These are phyloP conservation scores for Pichia eremophila DNA, from an alignment of 805 yeast genomes.

Conservation along the genomic window DNA sequence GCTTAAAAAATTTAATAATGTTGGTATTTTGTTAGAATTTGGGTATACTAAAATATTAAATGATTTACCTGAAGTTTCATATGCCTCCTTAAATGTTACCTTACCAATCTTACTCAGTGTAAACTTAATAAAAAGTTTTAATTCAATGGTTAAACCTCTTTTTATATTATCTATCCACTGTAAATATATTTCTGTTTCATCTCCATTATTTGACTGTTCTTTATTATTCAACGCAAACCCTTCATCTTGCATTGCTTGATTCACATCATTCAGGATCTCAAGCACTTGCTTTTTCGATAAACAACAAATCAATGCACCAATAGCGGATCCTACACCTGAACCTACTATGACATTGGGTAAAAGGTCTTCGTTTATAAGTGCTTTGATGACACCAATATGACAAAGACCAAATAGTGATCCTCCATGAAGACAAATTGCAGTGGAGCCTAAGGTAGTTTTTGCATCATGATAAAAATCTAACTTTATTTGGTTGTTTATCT, in stretches of 20 bases:
- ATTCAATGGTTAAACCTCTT: constrained; percentile 79
- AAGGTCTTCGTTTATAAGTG: constrained; percentile 62
- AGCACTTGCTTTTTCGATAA: constrained; percentile 56
- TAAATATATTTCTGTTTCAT: not conserved
- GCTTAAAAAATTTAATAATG: constrained; percentile 76
- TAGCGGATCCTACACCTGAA: constrained; percentile 88
- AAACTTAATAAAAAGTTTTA: constrained; percentile 66
- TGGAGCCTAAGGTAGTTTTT: constrained; percentile 78
- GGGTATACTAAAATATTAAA: constrained; percentile 84
- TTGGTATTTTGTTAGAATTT: constrained; percentile 57
- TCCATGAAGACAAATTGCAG: constrained; percentile 88
- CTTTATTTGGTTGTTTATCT: constrained; percentile 39
- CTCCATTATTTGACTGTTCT: constrained; percentile 32
- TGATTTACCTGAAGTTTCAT: constrained; percentile 64
- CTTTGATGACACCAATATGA: constrained; percentile 86
- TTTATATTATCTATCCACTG: constrained; percentile 10
- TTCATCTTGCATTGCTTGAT: constrained; percentile 17
- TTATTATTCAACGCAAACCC: constrained; percentile 31
- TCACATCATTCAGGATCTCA: constrained; percentile 33
- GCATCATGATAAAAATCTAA: constrained; percentile 78
- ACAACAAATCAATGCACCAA: constrained; percentile 78
- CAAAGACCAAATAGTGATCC: constrained; percentile 92
- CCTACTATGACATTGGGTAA: constrained; percentile 86
- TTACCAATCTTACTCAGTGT: constrained; percentile 71
- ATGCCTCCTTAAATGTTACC: constrained; percentile 90